Evolutionary conservation across 164 flowering plant species (phyloP).

Genomic region (Akebia trifoliata): DNA sequence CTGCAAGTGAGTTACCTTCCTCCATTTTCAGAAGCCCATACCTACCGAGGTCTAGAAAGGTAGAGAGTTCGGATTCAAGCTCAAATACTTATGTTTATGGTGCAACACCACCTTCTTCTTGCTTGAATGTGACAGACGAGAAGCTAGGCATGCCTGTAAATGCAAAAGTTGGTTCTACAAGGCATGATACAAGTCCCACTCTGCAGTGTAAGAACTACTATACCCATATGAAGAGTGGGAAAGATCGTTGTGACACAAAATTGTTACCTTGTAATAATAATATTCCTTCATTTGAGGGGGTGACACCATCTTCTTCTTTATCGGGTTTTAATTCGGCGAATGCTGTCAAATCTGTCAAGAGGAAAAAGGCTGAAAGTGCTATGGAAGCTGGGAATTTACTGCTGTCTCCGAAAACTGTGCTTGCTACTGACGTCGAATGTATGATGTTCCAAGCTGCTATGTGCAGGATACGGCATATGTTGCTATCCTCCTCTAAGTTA

Average conservation of each 20-base stretch:
- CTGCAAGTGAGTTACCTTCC: constrained; percentile 49
- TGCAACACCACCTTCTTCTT: constrained; percentile 70
- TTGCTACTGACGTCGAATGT: constrained; percentile 84
- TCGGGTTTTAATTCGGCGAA: constrained; percentile 41
- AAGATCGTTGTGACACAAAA: constrained; percentile 26
- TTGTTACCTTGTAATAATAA: constrained; percentile 19
- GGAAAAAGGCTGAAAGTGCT: constrained; percentile 33
- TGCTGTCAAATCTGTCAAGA: constrained; percentile 38
- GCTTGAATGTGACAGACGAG: constrained; percentile 46
- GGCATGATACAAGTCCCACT: constrained; percentile 26
- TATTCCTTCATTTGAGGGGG: constrained; percentile 37
- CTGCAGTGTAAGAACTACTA: constrained; percentile 50
- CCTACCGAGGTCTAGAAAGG: constrained; percentile 53
- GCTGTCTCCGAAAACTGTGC: constrained; percentile 48
- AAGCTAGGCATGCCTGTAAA: constrained; percentile 32
- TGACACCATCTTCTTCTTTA: constrained; percentile 30
- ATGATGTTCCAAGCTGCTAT: constrained; percentile 77
- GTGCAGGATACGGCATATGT: constrained; percentile 76
- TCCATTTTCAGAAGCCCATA: constrained; percentile 74
- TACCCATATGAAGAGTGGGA: constrained; percentile 49
- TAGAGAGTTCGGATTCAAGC: constrained; percentile 64
- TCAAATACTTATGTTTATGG: constrained; percentile 56
- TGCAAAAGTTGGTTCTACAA: constrained; percentile 30
- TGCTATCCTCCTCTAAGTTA: constrained; percentile 41
- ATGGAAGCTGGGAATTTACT: constrained; percentile 31